Percentiles rank a stretch among this genome's conserved stretches.
phyloP scores from a whole-genome alignment of 306 rosid species.

The Corylus americana region DNA sequence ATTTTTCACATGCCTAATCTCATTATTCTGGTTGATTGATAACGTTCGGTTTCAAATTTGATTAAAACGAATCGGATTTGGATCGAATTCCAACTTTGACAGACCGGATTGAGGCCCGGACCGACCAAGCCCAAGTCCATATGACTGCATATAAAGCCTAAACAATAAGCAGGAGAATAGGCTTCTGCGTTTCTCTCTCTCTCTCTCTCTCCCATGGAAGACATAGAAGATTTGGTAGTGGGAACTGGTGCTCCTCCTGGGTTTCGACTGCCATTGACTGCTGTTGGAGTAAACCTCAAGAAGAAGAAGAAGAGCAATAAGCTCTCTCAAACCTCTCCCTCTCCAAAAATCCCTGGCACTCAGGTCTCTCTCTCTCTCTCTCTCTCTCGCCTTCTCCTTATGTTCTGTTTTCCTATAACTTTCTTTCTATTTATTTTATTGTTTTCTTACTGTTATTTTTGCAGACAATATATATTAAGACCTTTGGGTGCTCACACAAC shows the following conservation, averaged over 20 bases:
- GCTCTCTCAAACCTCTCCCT: conserved; percentile 22
- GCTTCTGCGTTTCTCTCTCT: neutral
- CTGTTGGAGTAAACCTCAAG: conserved; percentile 47
- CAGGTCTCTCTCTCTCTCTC: conserved; percentile 37
- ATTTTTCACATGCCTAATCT: too few relatives aligned
- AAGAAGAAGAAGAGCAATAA: conserved; percentile 38
- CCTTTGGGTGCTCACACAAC: conserved; percentile 66
- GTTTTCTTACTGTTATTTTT: neutral
- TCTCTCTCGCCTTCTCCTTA: neutral
- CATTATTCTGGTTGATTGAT: too few relatives aligned
- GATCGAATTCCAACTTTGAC: too few relatives aligned
- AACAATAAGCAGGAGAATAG: neutral
- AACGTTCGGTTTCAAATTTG: too few relatives aligned
- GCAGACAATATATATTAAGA: conserved; percentile 55
- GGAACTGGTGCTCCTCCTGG: conserved; percentile 56
- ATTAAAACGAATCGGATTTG: too few relatives aligned
- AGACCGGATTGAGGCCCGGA: too few relatives aligned
- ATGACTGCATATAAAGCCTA: neutral
- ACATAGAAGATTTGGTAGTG: conserved; percentile 52
- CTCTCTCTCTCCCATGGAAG: conserved; percentile 36
- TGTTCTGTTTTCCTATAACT: neutral
- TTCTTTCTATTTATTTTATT: neutral
- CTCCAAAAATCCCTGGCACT: conserved; percentile 54
- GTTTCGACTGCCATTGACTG: conserved; percentile 49
- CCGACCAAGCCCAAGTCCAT: too few relatives aligned